Evolutionary conservation across 2,329 filamentous ascomycete species (phyloP), one percentile per base, ranked within the genome.

Genomic region (Pseudovirgaria hyperparasitica): DNA sequence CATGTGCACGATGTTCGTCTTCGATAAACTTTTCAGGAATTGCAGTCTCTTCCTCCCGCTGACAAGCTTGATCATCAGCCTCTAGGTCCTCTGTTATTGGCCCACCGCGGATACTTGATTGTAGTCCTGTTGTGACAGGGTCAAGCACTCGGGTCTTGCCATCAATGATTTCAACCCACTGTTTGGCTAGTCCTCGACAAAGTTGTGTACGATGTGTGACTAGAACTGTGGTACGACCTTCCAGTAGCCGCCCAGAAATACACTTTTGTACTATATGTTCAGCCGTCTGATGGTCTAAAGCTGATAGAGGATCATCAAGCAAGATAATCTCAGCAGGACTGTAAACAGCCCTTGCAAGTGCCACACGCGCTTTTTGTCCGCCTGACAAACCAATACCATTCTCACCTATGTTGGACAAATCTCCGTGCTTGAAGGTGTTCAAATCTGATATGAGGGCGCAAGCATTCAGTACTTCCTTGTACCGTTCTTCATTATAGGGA

Each of bases 21-120:
- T 85, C 76, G 23, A 85, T 75, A 42, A 87, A 86, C 41, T 82
- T 82, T 17, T 78, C 73, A 0, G 77, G 74, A 9, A 73, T 57
- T 0, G 70, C 70, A 7, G 64, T 62, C 23, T 51, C 48, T 34
- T 50, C 45, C 30, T 52, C 38, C 2, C 41, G 40, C 23, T 49
- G 49, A 38, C 51, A 51, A 6, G 39, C 35, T 14, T 55, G 49
- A 21, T 51, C 45, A n/a, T n/a, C n/a, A n/a, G n/a, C n/a, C n/a
- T n/a, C n/a, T n/a, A n/a, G n/a, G n/a, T n/a, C n/a, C 19, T 56
- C 50, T 3, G 46, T 47, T 1, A 54, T 25, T 0, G 46, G 46
- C 3, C 50, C 48, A 14, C 53, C 48, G 5, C 57, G 58, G 0
- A 53, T 26, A 23, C 50, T 30, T 45, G 50, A 26, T 47, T 55